Conservation (phyloP, 2,329 filamentous ascomycete species). For the Aspergillus clavatus region DNA sequence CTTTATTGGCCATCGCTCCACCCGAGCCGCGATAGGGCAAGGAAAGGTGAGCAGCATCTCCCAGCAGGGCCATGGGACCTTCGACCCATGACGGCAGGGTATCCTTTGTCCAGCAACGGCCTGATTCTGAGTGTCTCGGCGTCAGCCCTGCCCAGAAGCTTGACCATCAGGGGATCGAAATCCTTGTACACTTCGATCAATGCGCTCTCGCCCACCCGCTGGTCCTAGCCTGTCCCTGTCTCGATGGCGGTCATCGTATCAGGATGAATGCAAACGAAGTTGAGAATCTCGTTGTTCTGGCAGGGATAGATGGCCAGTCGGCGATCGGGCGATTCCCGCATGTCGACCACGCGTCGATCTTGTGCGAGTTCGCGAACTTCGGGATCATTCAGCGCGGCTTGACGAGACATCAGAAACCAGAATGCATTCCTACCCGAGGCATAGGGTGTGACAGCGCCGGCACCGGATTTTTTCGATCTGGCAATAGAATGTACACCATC, state of each 20-base stretch:
- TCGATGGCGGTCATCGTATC: slow-evolving; percentile 31
- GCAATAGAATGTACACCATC: slow-evolving; percentile 47
- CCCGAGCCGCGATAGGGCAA: slow-evolving; percentile 61
- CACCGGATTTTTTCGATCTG: slow-evolving; percentile 25
- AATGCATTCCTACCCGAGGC: slow-evolving; percentile 54
- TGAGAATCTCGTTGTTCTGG: slow-evolving; percentile 43
- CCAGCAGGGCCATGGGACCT: slow-evolving; percentile 53
- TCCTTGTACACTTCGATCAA: slow-evolving; percentile 28
- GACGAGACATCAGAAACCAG: slow-evolving; percentile 50
- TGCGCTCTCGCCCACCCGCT: slow-evolving; percentile 21
- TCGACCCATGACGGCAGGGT: slow-evolving; percentile 53
- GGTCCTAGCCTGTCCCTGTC: slow-evolving; percentile 34
- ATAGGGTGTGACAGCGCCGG: slow-evolving; percentile 33
- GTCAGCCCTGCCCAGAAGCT: slow-evolving; percentile 39
- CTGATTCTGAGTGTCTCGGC: slow-evolving; percentile 50
- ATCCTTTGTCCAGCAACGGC: slow-evolving; percentile 60
- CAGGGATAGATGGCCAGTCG: slow-evolving; percentile 48
- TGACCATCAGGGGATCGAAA: slow-evolving; percentile 41
- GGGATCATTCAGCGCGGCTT: slow-evolving; percentile 40
- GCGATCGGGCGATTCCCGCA: slow-evolving; percentile 42
- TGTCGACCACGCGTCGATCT: slow-evolving; percentile 38
- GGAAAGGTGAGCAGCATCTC: slow-evolving; percentile 66
- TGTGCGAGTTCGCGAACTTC: slow-evolving; percentile 36
- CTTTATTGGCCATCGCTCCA: slow-evolving; percentile 62
- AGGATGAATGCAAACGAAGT: slow-evolving; percentile 53